phyloP scores from a whole-genome alignment of 2,329 filamentous ascomycete species.

The Trichoderma simmonsii region DNA sequence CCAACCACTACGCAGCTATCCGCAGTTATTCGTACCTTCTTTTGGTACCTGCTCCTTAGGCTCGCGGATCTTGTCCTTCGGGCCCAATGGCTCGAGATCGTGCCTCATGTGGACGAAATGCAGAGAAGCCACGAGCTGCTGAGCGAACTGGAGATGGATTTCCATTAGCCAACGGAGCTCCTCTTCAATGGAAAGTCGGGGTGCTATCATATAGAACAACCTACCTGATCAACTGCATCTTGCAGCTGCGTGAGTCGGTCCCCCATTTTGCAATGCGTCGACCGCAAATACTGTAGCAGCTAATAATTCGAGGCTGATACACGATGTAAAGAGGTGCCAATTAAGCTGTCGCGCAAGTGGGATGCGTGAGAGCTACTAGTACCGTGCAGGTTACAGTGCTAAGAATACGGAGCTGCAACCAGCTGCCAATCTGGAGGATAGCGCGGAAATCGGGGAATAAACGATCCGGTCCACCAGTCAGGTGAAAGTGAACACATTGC shows the following conservation, averaged over 20 bases:
- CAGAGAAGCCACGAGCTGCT: constrained; percentile 65
- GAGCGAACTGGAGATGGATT: constrained; percentile 51
- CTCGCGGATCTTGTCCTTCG: constrained; percentile 57
- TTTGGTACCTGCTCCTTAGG: constrained; percentile 51
- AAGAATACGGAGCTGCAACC: background rate
- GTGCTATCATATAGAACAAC: constrained; percentile 8
- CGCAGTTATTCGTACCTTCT: constrained; percentile 41
- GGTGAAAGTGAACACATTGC: constrained; percentile 39
- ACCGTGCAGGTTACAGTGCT: background rate
- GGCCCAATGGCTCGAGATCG: constrained; percentile 58
- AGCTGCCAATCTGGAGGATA: background rate
- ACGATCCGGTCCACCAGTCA: constrained; percentile 27
- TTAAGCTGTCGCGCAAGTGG: background rate
- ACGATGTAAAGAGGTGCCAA: background rate
- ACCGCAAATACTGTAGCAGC: background rate
- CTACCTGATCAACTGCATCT: constrained; percentile 77
- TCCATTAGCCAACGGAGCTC: background rate
- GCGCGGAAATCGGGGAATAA: constrained; percentile 29
- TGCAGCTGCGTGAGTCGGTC: constrained; percentile 81
- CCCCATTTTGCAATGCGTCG: constrained; percentile 49
- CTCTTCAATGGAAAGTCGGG: background rate
- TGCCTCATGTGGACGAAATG: constrained; percentile 67
- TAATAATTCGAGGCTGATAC: background rate
- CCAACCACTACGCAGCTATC: background rate
- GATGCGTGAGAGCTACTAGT: background rate